Percentiles rank a stretch among this genome's conserved stretches.
Evolutionary conservation across 2,329 filamentous ascomycete species (phyloP).

Genomic region (Macrophomina pseudophaseolina): DNA sequence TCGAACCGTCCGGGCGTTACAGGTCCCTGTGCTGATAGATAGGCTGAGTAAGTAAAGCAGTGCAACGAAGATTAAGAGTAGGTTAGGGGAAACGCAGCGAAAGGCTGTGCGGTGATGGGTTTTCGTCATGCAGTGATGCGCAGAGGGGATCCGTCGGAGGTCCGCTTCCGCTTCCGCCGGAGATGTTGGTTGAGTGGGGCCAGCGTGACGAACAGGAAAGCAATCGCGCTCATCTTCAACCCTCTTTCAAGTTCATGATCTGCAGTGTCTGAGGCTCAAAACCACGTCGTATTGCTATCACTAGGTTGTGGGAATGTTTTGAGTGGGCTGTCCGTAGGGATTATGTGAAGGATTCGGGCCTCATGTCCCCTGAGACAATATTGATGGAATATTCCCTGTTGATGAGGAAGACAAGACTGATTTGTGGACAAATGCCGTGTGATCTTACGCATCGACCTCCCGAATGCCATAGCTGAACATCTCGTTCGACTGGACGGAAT

Average conservation of each 20-base stretch:
- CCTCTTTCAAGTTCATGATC: too few relatives aligned
- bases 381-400: too few relatives aligned
- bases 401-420: too few relatives aligned
- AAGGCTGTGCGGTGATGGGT: neutral
- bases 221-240: too few relatives aligned
- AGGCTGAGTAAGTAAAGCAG: neutral
- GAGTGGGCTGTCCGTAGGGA: too few relatives aligned
- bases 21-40: neutral
- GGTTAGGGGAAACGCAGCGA: too few relatives aligned
- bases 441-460: conserved; percentile 30
- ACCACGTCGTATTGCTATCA: too few relatives aligned
- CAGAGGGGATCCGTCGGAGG: conserved; percentile 2
- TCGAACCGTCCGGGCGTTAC: neutral
- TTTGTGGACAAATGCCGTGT: too few relatives aligned
- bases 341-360: too few relatives aligned
- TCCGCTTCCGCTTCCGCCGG: conserved; percentile 24
- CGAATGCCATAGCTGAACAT: conserved; percentile 56
- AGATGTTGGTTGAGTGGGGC: neutral
- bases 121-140: neutral
- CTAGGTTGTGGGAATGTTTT: too few relatives aligned
- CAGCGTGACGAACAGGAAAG: neutral
- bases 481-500: conserved; percentile 57
- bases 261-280: too few relatives aligned
- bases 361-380: too few relatives aligned
- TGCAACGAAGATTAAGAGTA: neutral